Evolutionary conservation across 2,329 filamentous ascomycete genomes (phyloP), one percentile per base, ranked within the genome.

Genomic region (Pseudopyrenochaeta lycopersici): DNA sequence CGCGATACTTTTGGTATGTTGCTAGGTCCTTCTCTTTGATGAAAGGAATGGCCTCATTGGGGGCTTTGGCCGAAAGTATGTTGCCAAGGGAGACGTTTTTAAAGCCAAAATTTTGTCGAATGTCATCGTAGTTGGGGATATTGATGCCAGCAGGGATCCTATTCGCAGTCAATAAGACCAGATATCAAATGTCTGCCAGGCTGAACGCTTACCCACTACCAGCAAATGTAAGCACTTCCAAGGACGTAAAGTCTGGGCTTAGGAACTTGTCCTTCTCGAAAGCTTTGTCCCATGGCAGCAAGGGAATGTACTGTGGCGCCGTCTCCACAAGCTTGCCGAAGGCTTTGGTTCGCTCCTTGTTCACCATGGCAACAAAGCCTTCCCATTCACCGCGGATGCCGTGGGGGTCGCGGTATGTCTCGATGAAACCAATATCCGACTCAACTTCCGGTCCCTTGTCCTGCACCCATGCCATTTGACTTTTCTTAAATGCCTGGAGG

Each of bases 251-350:
- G 74, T 99, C 95, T 0, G 95, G 95, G 46, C 91, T 94, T 31
- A 96, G 78, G 77, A 99, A 99, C 70, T 90, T 92, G 80, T 97
- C 93, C 77, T 98, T 98, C 74, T 99, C 95, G 63, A 98, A 99
- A 0, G 91, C 90, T 41, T 85, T 84, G 31, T 82, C 81, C 95
- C 95, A 99, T 0, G 95, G 95, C 12, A 99, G 81, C 58, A 96
- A 87, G 6, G 92, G 91, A 46, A 99, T 97, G 72, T 97, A 88
- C 40, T 82, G 81, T 10, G 92, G 90, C 0, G 95, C 93, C 21
- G 88, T 88, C 17, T 88, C 84, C 4, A 98, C 95, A 1, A 98
- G 85, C 63, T 90, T 89, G 7, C 89, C 90, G 71, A 98, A 98
- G 1, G 93, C 91, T 53, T 85, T 85, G 1, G 94, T 99, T 17